Conservation (phyloP, 352 stramenopile species). For the Plasmopara muralis region DNA sequence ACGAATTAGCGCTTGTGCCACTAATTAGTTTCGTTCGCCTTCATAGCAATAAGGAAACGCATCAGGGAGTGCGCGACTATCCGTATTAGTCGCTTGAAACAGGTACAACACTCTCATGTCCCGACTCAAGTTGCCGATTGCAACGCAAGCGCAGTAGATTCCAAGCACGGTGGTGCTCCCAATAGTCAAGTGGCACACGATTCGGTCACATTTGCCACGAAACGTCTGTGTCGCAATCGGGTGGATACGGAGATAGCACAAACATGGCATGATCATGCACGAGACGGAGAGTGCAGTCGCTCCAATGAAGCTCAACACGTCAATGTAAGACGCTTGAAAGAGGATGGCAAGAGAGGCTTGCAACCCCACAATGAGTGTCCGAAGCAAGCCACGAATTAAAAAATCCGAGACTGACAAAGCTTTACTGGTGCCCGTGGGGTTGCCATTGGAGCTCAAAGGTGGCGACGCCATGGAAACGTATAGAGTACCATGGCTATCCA, state of each 20-base stretch:
- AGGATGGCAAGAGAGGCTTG: constrained; percentile 56
- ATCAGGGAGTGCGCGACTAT: constrained; percentile 23
- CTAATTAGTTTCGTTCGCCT: constrained; percentile 48
- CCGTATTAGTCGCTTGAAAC: constrained; percentile 29
- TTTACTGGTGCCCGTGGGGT: constrained; percentile 5
- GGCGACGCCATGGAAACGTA: constrained; percentile 34
- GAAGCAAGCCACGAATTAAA: constrained; percentile 44
- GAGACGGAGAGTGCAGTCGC: constrained; percentile 55
- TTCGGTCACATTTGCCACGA: constrained; percentile 38
- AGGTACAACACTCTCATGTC: constrained; percentile 46
- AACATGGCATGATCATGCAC: constrained; percentile 73
- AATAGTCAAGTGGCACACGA: constrained; percentile 52
- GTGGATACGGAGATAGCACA: constrained; percentile 67
- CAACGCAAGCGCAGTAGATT: constrained; percentile 47
- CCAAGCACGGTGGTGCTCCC: constrained; percentile 40
- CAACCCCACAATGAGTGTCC: constrained; percentile 33
- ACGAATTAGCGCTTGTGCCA: constrained; percentile 6
- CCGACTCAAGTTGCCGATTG: constrained; percentile 40
- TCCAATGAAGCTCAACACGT: constrained; percentile 64
- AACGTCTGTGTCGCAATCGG: constrained; percentile 45
- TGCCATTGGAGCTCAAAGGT: constrained; percentile 13
- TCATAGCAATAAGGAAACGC: constrained; percentile 56
- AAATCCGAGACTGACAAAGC: constrained; percentile 37
- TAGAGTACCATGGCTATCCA: constrained; percentile 41
- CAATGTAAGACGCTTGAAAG: constrained; percentile 62